These are phyloP conservation scores for Schoenoplectus triqueter DNA, from an alignment of 202 grass and related monocot species.

Conservation along the genomic window DNA sequence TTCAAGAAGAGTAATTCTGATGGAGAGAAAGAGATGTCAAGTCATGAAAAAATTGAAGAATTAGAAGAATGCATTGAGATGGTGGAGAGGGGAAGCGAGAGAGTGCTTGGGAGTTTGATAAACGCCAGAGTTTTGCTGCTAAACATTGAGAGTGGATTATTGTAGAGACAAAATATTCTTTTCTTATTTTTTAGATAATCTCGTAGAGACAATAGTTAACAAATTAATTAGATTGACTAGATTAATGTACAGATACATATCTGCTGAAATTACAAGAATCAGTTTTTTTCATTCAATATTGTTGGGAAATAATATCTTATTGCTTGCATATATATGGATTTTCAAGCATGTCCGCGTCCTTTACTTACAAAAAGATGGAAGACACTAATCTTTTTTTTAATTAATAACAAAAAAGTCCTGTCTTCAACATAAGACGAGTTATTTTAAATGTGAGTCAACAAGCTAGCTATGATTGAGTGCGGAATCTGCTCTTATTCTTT, in stretches of 20 bases:
- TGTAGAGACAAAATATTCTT: neutral
- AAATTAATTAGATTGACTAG: neutral
- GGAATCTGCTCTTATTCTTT: no score
- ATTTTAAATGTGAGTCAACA: no score
- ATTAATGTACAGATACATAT: neutral
- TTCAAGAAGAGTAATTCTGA: slow-evolving; percentile 18
- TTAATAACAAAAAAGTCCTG: no score
- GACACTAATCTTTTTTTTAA: no score
- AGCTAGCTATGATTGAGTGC: no score
- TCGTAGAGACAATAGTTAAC: neutral
- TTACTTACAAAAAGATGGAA: no score
- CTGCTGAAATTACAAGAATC: neutral
- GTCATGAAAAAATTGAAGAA: slow-evolving; percentile 44
- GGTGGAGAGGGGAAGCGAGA: slow-evolving; percentile 55
- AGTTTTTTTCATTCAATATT: neutral
- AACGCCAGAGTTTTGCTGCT: slow-evolving; percentile 58
- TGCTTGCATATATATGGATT: neutral
- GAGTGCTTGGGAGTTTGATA: slow-evolving; percentile 56
- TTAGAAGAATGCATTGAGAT: slow-evolving; percentile 45
- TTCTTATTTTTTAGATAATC: no score
- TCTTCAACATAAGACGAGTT: no score
- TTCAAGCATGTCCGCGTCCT: no score
- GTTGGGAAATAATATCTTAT: neutral
- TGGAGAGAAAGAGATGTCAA: slow-evolving; percentile 41
- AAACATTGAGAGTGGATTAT: slow-evolving; percentile 50